Conservation (phyloP, 2,329 filamentous ascomycete species). For the Beauveria sp. region DNA sequence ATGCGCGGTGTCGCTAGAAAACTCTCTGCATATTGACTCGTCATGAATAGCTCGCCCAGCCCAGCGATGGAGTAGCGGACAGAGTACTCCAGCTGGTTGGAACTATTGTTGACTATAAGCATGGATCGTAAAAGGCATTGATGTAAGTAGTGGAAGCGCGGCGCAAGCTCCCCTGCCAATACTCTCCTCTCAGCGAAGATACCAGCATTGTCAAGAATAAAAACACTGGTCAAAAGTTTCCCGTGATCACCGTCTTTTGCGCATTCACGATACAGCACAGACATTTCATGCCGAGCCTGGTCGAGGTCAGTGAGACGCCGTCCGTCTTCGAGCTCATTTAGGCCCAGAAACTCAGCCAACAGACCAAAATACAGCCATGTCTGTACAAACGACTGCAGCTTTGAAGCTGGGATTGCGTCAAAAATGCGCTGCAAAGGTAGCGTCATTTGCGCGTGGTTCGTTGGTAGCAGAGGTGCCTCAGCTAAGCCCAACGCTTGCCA, state of each 20-base stretch:
- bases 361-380: constrained; percentile 28
- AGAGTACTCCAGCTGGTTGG: constrained; percentile 16
- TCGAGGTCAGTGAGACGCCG: constrained; percentile 11
- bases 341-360: constrained; percentile 21
- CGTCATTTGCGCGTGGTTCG: constrained; percentile 7
- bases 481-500: constrained; percentile 12
- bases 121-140: constrained; percentile 16
- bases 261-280: constrained; percentile 11
- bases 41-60: constrained; percentile 20
- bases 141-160: constrained; percentile 16
- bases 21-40: constrained; percentile 4
- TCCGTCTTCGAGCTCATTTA: constrained; percentile 18
- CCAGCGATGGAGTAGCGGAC: constrained; percentile 22
- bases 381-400: constrained; percentile 22
- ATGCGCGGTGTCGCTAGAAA: constrained; percentile 9
- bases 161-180: constrained; percentile 4
- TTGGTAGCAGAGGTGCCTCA: constrained; percentile 10
- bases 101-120: constrained; percentile 14
- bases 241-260: constrained; percentile 7
- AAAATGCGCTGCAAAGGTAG: not conserved
- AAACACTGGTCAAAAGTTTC: not conserved
- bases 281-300: constrained; percentile 13
- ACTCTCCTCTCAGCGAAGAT: constrained; percentile 13
- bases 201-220: not conserved
- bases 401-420: constrained; percentile 16